Base-by-base conservation (phyloP, 2,329 filamentous ascomycete genomes). In the Nectriaceae sp. region DNA sequence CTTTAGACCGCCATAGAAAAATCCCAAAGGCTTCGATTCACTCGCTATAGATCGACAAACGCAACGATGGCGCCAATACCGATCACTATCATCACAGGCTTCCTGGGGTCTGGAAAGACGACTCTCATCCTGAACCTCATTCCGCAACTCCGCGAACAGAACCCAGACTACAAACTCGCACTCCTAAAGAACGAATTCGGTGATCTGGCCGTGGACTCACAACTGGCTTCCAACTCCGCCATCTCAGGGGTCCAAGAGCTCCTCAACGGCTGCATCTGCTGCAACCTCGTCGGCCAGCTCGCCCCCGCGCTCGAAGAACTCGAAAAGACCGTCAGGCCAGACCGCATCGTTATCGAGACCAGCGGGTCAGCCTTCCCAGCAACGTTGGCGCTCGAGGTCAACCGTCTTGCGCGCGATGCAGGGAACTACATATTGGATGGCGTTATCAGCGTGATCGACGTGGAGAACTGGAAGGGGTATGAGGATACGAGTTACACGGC, bases 121-220 rank as follows among this genome's bases (percentile, higher is more conserved):
- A 97, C 94, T 2, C 80, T 99, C 49, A 91, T 99, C 56, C 85
- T 99, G 53, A 94, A 94, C 71, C 87, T 99, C 11, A 81, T 97
- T 57, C 91, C 92, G 0, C 94, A 99, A 74, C 86, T 99, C 13
- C 81, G 75, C 62, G 85, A 86, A n/a, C 73, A 80, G 44, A 87
- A 85, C 67, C 81, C 83, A 2, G 56, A 66, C 56, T 97, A 99
- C 82, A 88, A 87, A 49, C 88, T 99, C 56, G 94, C 93, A 2
- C 85, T 99, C 15, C 82, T 99, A 46, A 99, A 99, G 70, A 99
- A 99, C 72, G 94, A 99, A 74, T 97, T 97, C 70, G 94, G 94
- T 65, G 92, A 97, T 68, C 74, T 99, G 36, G 92, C 91, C 29
- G 80, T 99, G 66, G 94, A 99, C 76, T 94, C 89, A 2, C 89